Evolutionary conservation across 495 filamentous ascomycete genomes (phyloP).

Genomic region (Astrothelium subdiscretum): DNA sequence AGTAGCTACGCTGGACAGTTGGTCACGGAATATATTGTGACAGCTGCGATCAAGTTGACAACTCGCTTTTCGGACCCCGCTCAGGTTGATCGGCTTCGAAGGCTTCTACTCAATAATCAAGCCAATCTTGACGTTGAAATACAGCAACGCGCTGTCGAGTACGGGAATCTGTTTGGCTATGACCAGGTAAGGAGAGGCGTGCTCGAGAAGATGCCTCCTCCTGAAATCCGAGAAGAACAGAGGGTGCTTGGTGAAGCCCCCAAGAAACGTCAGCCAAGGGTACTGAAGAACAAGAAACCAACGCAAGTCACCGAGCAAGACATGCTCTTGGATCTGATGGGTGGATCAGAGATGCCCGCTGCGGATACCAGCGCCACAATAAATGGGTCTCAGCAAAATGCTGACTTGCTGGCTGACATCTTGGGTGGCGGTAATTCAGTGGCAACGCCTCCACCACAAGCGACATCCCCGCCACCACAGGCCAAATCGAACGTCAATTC

Average conservation of each 20-base stretch:
- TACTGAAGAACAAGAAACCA: conserved; percentile 59
- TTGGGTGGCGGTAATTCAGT: conserved; percentile 46
- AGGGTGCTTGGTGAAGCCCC: conserved; percentile 76
- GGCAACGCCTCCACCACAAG: conserved; percentile 32
- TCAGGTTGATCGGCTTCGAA: conserved; percentile 73
- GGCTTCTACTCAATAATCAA: conserved; percentile 62
- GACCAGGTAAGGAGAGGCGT: conserved; percentile 83
- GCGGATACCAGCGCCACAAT: conserved; percentile 37
- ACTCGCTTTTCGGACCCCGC: conserved; percentile 71
- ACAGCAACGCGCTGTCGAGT: conserved; percentile 91
- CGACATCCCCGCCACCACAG: conserved; percentile 39
- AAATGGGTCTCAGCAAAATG: conserved; percentile 56
- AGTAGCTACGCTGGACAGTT: conserved; percentile 85
- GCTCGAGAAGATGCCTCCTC: conserved; percentile 91
- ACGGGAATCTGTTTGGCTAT: conserved; percentile 80
- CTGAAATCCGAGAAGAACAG: conserved; percentile 90
- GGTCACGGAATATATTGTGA: conserved; percentile 89
- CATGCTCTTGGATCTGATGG: conserved; percentile 84
- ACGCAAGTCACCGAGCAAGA: conserved; percentile 80
- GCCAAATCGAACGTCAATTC: conserved; percentile 50
- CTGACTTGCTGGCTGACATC: conserved; percentile 83
- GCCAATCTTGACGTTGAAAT: conserved; percentile 86
- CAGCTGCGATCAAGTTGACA: conserved; percentile 88
- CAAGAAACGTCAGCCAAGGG: conserved; percentile 66
- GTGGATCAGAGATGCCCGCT: conserved; percentile 55